Evolutionary conservation across 2,329 filamentous ascomycete genomes (phyloP).

Genomic region (Penicillium fuscoglaucum): DNA sequence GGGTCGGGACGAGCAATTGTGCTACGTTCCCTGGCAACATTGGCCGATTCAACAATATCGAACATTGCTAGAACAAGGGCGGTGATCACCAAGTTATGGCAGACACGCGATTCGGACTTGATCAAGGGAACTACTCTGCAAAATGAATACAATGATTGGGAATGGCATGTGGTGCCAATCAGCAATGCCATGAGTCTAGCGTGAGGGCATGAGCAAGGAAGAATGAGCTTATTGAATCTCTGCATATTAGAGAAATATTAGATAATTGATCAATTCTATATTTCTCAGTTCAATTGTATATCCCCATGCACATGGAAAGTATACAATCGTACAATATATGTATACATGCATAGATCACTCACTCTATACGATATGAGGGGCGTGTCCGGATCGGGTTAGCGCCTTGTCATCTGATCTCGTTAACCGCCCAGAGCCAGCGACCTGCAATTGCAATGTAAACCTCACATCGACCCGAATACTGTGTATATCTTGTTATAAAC

Average conservation of each 20-base stretch:
- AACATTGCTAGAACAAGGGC: conserved; percentile 49
- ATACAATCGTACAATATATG: background rate
- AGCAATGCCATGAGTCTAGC: conserved; percentile 47
- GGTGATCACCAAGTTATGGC: conserved; percentile 52
- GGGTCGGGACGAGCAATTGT: conserved; percentile 43
- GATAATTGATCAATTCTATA: background rate
- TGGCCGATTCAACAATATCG: conserved; percentile 44
- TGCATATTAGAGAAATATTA: background rate
- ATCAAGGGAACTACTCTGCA: conserved; percentile 23
- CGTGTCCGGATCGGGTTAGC: conserved; percentile 8
- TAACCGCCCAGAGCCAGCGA: conserved; percentile 9
- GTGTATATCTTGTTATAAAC: background rate
- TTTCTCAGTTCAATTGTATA: background rate
- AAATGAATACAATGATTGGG: conserved; percentile 43
- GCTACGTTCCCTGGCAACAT: conserved; percentile 42
- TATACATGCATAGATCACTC: background rate
- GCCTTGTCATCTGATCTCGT: conserved; percentile 12
- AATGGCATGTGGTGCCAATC: conserved; percentile 44
- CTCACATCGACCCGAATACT: background rate
- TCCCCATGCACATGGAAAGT: background rate
- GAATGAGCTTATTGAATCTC: background rate
- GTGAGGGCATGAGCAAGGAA: conserved; percentile 19
- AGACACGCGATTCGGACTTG: conserved; percentile 43
- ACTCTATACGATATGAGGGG: background rate
- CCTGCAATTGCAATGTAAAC: conserved; percentile 3